A percentile compares a stretch with the other conserved stretches of the same genome.
phyloP scores from a whole-genome alignment of 2,329 filamentous ascomycete genomes.

The Coniochaeta prunicola region DNA sequence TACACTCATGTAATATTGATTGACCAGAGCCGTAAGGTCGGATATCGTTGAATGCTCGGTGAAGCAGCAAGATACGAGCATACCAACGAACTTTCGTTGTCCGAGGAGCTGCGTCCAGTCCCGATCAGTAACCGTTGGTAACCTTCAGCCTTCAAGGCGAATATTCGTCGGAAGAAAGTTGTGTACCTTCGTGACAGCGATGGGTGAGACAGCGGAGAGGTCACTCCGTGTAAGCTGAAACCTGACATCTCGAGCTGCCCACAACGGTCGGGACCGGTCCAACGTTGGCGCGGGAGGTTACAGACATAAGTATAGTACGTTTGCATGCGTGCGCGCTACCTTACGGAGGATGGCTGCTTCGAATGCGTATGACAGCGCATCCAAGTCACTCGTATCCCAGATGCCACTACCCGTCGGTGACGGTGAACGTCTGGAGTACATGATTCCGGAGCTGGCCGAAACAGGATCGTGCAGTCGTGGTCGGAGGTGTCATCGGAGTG shows the following conservation, averaged over 20 bases:
- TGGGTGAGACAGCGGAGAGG: neutral
- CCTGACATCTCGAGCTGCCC: neutral
- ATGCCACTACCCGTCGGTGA: neutral
- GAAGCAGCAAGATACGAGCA: neutral
- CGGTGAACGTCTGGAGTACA: neutral
- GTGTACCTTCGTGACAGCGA: neutral
- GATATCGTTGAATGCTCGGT: neutral
- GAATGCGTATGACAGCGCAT: neutral
- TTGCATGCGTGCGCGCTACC: neutral
- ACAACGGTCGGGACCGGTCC: neutral
- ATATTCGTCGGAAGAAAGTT: constrained; percentile 2
- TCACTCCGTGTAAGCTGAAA: neutral
- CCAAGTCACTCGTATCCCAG: neutral
- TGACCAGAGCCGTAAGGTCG: neutral
- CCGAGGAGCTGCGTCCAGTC: neutral
- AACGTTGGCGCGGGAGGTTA: neutral
- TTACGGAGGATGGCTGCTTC: neutral
- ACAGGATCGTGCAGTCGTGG: neutral
- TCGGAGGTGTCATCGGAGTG: neutral
- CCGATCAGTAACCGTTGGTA: neutral
- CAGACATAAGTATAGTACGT: neutral
- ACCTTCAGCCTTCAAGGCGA: neutral
- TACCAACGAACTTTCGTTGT: neutral
- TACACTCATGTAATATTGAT: neutral
- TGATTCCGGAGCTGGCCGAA: neutral